Evolutionary conservation across 2,329 filamentous ascomycete species (phyloP).

Genomic region (Apiospora sp.): DNA sequence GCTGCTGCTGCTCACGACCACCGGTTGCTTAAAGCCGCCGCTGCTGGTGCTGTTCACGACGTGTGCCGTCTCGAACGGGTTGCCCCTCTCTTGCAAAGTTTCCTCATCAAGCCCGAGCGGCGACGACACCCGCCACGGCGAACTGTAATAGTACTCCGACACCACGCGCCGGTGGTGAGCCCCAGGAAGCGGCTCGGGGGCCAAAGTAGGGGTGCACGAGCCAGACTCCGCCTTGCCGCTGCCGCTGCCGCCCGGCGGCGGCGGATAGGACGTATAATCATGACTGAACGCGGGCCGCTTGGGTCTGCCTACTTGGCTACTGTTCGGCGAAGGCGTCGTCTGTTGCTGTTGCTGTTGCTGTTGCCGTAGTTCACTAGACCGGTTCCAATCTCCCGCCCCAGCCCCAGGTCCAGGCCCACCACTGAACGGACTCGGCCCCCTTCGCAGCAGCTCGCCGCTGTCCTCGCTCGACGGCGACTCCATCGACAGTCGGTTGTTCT

Average conservation of each 20-base stretch:
- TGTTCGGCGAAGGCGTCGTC: not conserved
- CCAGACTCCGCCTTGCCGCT: not conserved
- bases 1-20: not conserved
- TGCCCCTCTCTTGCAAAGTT: slow-evolving; percentile 26
- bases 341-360: not conserved
- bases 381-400: not conserved
- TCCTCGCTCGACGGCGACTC: slow-evolving; percentile 24
- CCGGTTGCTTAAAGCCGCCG: not conserved
- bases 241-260: not conserved
- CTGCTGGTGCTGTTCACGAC: not conserved
- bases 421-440: slow-evolving; percentile 25
- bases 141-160: not conserved
- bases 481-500: slow-evolving; percentile 4
- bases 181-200: not conserved
- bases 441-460: slow-evolving; percentile 29
- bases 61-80: slow-evolving; percentile 22
- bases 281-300: not conserved
- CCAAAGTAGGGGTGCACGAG: not conserved
- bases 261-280: not conserved
- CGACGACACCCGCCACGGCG: not conserved
- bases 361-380: not conserved
- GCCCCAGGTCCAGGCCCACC: not conserved
- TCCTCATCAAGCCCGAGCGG: slow-evolving; percentile 27
- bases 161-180: not conserved
- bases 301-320: not conserved